Evolutionary conservation across 305 asterid genomes (phyloP).

Genomic region (Petunia hybrid): DNA sequence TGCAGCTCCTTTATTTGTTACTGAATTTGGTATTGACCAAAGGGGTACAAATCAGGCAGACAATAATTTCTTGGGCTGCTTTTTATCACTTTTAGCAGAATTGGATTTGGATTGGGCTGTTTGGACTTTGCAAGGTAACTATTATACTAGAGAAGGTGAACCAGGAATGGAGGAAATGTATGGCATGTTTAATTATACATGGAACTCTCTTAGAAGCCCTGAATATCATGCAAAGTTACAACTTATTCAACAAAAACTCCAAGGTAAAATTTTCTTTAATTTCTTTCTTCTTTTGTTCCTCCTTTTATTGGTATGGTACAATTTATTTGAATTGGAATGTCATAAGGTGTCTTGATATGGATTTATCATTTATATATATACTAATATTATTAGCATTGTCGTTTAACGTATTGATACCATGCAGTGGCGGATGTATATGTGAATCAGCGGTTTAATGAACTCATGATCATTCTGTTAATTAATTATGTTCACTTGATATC

Average conservation of each 20-base stretch:
- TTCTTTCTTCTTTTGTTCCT: not conserved
- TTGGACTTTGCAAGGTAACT: slow-evolving; percentile 76
- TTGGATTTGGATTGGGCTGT: slow-evolving; percentile 71
- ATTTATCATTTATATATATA: too few relatives aligned
- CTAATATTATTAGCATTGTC: too few relatives aligned
- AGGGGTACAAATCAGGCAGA: slow-evolving; percentile 43
- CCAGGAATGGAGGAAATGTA: slow-evolving; percentile 52
- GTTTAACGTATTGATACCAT: too few relatives aligned
- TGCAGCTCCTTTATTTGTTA: slow-evolving; percentile 58
- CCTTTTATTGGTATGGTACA: not conserved
- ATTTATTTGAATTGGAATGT: too few relatives aligned
- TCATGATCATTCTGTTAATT: too few relatives aligned
- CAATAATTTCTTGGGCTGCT: slow-evolving; percentile 50
- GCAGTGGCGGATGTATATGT: too few relatives aligned
- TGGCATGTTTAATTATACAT: slow-evolving; percentile 50
- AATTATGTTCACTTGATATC: too few relatives aligned
- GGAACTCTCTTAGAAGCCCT: slow-evolving; percentile 53
- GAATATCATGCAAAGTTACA: slow-evolving; percentile 46
- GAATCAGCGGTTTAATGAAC: too few relatives aligned
- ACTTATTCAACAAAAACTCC: slow-evolving; percentile 48
- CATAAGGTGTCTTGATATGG: not conserved
- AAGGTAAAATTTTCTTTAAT: slow-evolving; percentile 42
- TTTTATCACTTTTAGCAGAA: slow-evolving; percentile 49
- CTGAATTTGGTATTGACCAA: slow-evolving; percentile 71
- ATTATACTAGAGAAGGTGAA: slow-evolving; percentile 49